These are phyloP conservation scores for Monosporascus ibericus DNA, from an alignment of 2,329 filamentous ascomycete species.

Conservation along the genomic window DNA sequence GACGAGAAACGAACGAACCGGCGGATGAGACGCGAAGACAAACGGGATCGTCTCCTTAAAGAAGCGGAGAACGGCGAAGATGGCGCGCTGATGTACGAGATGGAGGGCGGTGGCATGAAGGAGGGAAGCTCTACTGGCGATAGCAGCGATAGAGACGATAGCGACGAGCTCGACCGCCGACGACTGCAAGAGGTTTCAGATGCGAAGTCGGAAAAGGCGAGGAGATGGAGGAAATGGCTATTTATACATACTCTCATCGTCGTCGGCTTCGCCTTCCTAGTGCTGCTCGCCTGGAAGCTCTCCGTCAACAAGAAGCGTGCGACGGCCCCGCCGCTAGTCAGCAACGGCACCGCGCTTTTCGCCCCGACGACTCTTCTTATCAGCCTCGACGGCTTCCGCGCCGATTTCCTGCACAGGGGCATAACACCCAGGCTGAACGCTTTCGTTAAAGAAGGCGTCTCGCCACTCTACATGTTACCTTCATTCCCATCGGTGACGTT, in stretches of 20 bases:
- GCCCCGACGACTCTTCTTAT: slow-evolving; percentile 89
- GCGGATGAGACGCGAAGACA: slow-evolving; percentile 44
- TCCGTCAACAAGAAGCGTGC: slow-evolving; percentile 38
- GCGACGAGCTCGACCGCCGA: slow-evolving; percentile 52
- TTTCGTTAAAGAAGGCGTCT: slow-evolving; percentile 77
- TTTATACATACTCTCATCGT: slow-evolving; percentile 47
- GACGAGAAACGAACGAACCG: slow-evolving; percentile 44
- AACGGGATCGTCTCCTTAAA: slow-evolving; percentile 45
- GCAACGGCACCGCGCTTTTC: slow-evolving; percentile 86
- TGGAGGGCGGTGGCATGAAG: slow-evolving; percentile 70
- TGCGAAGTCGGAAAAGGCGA: slow-evolving; percentile 41
- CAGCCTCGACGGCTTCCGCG: slow-evolving; percentile 91
- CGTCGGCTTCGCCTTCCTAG: slow-evolving; percentile 49
- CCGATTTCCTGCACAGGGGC: slow-evolving; percentile 80
- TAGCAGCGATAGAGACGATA: slow-evolving; percentile 55
- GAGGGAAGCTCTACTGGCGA: slow-evolving; percentile 60
- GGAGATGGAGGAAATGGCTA: slow-evolving; percentile 48
- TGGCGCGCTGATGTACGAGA: slow-evolving; percentile 67
- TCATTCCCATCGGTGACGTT: slow-evolving; percentile 97
- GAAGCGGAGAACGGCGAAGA: slow-evolving; percentile 59
- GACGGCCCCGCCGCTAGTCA: slow-evolving; percentile 34
- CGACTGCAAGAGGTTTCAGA: slow-evolving; percentile 43
- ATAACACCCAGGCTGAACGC: slow-evolving; percentile 76
- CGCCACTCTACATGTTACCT: slow-evolving; percentile 85
- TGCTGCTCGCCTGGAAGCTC: slow-evolving; percentile 53